phyloP scores from a whole-genome alignment of 257 asterid genomes.

The Scutellaria baicalensis region DNA sequence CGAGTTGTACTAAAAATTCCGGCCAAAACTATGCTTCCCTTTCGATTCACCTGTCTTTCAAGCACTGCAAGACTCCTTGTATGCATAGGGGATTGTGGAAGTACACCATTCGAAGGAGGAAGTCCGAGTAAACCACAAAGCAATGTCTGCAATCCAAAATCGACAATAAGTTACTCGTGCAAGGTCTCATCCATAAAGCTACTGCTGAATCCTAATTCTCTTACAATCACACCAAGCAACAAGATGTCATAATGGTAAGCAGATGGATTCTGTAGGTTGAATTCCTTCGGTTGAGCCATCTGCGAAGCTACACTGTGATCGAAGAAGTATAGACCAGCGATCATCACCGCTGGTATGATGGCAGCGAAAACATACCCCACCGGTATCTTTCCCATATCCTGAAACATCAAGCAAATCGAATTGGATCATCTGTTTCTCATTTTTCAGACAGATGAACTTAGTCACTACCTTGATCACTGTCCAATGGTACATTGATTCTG shows the following conservation, averaged over 20 bases:
- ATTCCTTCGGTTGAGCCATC: slow-evolving; percentile 77
- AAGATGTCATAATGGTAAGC: slow-evolving; percentile 78
- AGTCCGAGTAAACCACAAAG: slow-evolving; percentile 83
- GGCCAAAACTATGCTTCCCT: neutral
- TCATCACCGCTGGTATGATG: slow-evolving; percentile 69
- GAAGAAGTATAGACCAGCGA: slow-evolving; percentile 80
- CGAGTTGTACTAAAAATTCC: no score
- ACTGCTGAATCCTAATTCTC: neutral
- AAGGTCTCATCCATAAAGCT: neutral
- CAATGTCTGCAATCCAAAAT: slow-evolving; percentile 48
- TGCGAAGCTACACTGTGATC: slow-evolving; percentile 92
- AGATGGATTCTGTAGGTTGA: slow-evolving; percentile 70
- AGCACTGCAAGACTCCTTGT: slow-evolving; percentile 83
- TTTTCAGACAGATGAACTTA: neutral
- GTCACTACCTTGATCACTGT: slow-evolving; percentile 37
- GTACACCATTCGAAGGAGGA: slow-evolving; percentile 94
- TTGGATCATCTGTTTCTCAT: neutral
- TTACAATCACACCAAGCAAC: slow-evolving; percentile 71
- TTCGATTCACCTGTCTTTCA: slow-evolving; percentile 46
- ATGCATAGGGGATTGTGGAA: slow-evolving; percentile 97
- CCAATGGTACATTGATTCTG: slow-evolving; percentile 41
- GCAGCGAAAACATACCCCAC: slow-evolving; percentile 55
- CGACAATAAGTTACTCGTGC: neutral
- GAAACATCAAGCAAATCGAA: neutral
- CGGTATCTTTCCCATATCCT: slow-evolving; percentile 73